These are phyloP conservation scores for Nothomitra cinnamomea DNA, from an alignment of 2,329 filamentous ascomycete genomes.

Conservation along the genomic window DNA sequence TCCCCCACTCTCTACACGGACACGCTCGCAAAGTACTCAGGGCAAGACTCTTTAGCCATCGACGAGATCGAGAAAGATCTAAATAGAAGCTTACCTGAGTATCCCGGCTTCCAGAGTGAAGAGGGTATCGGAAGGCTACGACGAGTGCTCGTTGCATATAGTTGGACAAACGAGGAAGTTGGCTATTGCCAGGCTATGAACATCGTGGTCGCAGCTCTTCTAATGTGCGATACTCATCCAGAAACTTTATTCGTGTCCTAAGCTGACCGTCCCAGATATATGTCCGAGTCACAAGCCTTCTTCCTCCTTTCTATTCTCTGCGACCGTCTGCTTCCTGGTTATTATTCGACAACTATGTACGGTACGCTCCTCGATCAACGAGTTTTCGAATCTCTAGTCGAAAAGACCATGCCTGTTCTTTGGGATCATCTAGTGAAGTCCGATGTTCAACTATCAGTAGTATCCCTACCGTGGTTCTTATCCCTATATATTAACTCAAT, in stretches of 20 bases:
- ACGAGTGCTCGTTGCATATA: conserved; percentile 88
- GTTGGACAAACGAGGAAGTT: conserved; percentile 89
- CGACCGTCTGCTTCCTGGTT: conserved; percentile 82
- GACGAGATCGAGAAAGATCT: conserved; percentile 98
- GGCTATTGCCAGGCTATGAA: conserved; percentile 99
- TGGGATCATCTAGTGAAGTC: conserved; percentile 97
- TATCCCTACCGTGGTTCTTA: conserved; percentile 93
- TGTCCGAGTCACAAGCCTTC: conserved; percentile 91
- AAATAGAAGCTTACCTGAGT: conserved; percentile 90
- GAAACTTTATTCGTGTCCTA: not conserved
- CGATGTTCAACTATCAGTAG: conserved; percentile 92
- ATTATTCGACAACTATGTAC: conserved; percentile 99
- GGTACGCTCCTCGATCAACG: conserved; percentile 91
- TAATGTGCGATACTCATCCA: conserved; percentile 44
- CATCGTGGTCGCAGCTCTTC: conserved; percentile 89
- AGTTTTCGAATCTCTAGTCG: conserved; percentile 94
- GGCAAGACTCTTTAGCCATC: conserved; percentile 81
- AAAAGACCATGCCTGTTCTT: conserved; percentile 94
- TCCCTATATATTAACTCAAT: conserved; percentile 99
- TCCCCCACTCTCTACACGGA: conserved; percentile 71
- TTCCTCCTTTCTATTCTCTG: conserved; percentile 83
- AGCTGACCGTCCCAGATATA: conserved; percentile 44
- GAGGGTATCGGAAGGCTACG: conserved; percentile 83
- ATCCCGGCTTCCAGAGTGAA: conserved; percentile 91
- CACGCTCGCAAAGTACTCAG: conserved; percentile 67